Base-by-base conservation (phyloP, 768 basidiomycete species). In the Suillus plorans region DNA sequence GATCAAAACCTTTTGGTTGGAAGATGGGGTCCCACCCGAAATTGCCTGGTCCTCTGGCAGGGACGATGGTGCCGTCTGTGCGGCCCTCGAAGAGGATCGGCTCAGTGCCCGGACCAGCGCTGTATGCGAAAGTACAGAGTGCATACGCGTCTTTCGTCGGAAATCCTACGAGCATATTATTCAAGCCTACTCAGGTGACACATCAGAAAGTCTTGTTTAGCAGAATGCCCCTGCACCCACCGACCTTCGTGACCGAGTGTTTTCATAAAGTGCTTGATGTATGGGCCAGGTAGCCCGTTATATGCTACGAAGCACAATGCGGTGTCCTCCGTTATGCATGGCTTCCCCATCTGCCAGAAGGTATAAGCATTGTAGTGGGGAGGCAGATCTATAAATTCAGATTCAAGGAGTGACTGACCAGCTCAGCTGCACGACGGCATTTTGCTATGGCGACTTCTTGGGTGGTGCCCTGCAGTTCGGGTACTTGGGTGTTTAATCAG, bases 11-110 rank as follows among this genome's bases (percentile, higher is more conserved):
- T 58, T 85, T 81, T 0, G 91, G 92, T 73, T 95, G 86, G 72
- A 97, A 97, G 10, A 91, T 78, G 0, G 94, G 82, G 76, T 97
- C 94, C 95, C 95, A 98, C 28, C 97, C 97, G 72, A 98, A 98
- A 14, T 84, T 77, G 36, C 81, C 78, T 0, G 88, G 84, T 0
- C 97, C 97, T 52, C 96, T 78, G 1, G 96, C 84, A 31, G 88
- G 87, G 3, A 99, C 97, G 66, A 99, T 95, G n/a, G 76, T 83
- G 2, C 97, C 97, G 31, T 94, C 87, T 1, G 95, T 97, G 13
- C 85, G 82, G 0, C 97, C 97, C 71, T 97, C 96, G 63, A 92
- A 92, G 10, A 92, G 76, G 57, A 95, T 79, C 0, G 94, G 93
- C 64, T 94, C 89, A 2, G 84, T 70, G 73, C 86, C 88, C 31